Percentiles rank a stretch among this genome's conserved stretches.
These are phyloP conservation scores for Cytospora piceicola DNA, from an alignment of 2,329 filamentous ascomycete species.

Conservation along the genomic window DNA sequence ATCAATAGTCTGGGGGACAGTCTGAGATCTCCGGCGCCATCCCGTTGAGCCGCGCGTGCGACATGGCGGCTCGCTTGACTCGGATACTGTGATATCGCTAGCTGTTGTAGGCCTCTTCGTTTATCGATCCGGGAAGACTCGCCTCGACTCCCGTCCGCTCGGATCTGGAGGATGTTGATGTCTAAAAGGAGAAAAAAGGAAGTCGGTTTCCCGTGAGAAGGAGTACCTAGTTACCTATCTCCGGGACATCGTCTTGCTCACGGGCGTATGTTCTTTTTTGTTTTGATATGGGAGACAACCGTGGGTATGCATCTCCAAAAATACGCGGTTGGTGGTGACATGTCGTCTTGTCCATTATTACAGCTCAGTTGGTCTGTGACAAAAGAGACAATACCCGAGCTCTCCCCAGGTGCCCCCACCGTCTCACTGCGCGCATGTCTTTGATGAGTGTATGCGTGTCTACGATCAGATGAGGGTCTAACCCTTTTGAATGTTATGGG, in stretches of 20 bases:
- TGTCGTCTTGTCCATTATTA: neutral
- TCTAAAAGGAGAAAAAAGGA: too few relatives aligned
- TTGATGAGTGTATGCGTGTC: neutral
- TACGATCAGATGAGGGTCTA: slow-evolving; percentile 1
- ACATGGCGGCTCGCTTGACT: slow-evolving; percentile 1
- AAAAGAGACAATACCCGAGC: neutral
- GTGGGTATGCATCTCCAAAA: too few relatives aligned
- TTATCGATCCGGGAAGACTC: slow-evolving; percentile 1
- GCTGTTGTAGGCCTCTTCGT: neutral
- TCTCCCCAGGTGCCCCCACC: too few relatives aligned
- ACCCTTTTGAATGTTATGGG: neutral
- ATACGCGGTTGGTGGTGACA: neutral
- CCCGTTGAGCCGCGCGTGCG: slow-evolving; percentile 12
- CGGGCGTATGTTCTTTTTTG: too few relatives aligned
- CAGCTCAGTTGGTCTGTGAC: too few relatives aligned
- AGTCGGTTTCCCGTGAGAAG: too few relatives aligned
- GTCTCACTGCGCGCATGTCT: neutral
- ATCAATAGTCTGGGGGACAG: neutral
- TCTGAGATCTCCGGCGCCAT: neutral
- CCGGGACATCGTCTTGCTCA: too few relatives aligned
- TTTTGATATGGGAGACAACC: too few relatives aligned
- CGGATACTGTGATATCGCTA: neutral
- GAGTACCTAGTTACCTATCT: too few relatives aligned
- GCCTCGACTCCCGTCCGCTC: slow-evolving; percentile 4
- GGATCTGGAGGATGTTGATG: neutral